Percentiles rank a stretch among this genome's conserved stretches.
phyloP scores from a whole-genome alignment of 177 flowering plant species.

The Telopea speciosissima region DNA sequence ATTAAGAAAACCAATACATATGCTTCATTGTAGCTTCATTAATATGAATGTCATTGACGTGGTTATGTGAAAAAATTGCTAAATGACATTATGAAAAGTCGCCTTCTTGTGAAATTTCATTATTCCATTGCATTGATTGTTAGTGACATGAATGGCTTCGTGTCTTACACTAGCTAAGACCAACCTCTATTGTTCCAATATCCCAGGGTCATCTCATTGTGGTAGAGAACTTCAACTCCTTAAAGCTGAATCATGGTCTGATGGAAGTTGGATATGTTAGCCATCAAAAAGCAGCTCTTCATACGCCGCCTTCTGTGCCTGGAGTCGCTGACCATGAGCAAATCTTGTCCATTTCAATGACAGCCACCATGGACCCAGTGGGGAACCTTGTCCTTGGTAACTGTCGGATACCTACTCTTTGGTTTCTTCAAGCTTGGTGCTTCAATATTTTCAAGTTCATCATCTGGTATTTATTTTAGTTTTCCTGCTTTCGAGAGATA shows the following conservation, averaged over 20 bases:
- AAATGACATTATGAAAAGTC: neutral
- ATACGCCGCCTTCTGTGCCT: conserved; percentile 21
- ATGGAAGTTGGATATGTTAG: conserved; percentile 84
- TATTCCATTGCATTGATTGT: neutral
- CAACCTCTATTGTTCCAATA: conserved; percentile 13
- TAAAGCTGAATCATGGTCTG: conserved; percentile 72
- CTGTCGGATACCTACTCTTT: neutral
- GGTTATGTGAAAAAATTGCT: neutral
- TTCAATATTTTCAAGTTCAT: neutral
- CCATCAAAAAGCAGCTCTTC: conserved; percentile 30
- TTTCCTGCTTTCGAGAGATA: neutral
- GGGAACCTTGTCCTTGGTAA: conserved; percentile 88
- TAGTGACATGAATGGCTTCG: neutral
- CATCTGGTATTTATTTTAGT: neutral
- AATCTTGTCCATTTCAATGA: conserved; percentile 75
- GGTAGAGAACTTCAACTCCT: conserved; percentile 52
- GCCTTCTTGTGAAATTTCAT: neutral
- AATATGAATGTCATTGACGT: neutral
- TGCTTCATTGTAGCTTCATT: neutral
- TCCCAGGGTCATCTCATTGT: conserved; percentile 80
- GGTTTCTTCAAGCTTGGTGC: neutral
- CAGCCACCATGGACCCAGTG: conserved; percentile 62
- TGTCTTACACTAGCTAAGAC: conserved; percentile 6
- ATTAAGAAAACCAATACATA: neutral
- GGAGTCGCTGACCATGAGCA: conserved; percentile 28